Percentiles rank a stretch among this genome's conserved stretches.
Evolutionary conservation across 768 basidiomycete species (phyloP).

Genomic region (Suillus fuscotomentosus): DNA sequence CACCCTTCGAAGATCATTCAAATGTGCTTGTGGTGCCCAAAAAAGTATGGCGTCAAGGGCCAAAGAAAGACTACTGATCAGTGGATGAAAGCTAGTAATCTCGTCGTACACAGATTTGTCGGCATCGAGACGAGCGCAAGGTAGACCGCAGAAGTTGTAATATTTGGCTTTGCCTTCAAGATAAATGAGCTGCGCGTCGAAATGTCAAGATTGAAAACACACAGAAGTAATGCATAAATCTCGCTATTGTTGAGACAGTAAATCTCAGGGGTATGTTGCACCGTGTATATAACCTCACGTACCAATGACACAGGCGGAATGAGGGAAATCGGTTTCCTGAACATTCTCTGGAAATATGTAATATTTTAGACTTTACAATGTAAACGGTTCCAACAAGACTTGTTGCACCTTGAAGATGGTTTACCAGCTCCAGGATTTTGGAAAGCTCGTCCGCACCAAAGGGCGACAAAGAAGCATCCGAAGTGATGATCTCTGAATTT

Average conservation of each 20-base stretch:
- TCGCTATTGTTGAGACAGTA: constrained; percentile 25
- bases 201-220: constrained; percentile 7
- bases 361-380: neutral
- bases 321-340: neutral
- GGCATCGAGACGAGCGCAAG: constrained; percentile 42
- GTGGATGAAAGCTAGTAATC: neutral
- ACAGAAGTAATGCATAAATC: constrained; percentile 46
- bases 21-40: constrained; percentile 28
- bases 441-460: constrained; percentile 8
- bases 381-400: neutral
- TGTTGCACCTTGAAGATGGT: constrained; percentile 9
- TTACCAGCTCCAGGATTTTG: constrained; percentile 9
- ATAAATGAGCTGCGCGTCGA: neutral
- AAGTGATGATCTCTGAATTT: constrained; percentile 9
- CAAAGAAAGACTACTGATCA: constrained; percentile 2
- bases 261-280: neutral
- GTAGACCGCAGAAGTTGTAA: constrained; percentile 47
- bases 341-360: neutral
- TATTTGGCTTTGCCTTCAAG: constrained; percentile 33
- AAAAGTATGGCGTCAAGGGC: constrained; percentile 5
- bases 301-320: constrained; percentile 5
- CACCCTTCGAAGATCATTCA: constrained; percentile 16
- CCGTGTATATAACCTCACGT: neutral
- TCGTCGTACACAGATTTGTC: constrained; percentile 37
- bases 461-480: constrained; percentile 6